phyloP scores from a whole-genome alignment of 106 monocot genomes.

The Acorus gramineus region DNA sequence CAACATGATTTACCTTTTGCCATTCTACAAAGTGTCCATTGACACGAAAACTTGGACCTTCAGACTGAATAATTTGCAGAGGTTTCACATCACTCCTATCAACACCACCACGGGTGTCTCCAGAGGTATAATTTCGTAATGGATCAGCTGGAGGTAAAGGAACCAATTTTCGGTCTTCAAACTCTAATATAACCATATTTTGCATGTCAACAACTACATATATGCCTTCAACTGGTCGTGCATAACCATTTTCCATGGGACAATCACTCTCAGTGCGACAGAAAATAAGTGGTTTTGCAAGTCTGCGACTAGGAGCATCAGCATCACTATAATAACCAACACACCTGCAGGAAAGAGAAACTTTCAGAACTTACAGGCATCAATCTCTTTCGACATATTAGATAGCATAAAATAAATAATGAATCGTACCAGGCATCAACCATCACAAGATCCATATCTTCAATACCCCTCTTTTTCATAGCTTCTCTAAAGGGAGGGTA shows the following conservation, averaged over 20 bases:
- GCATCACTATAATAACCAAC: constrained; percentile 82
- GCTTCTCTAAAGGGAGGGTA: constrained; percentile 87
- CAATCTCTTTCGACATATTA: background rate
- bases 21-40: constrained; percentile 87
- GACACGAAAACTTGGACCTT: constrained; percentile 95
- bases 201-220: constrained; percentile 90
- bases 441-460: constrained; percentile 99
- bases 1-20: constrained; percentile 64
- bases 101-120: constrained; percentile 93
- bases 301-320: constrained; percentile 87
- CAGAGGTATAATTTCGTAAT: constrained; percentile 87
- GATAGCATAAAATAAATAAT: background rate
- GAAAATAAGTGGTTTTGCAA: constrained; percentile 86
- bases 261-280: constrained; percentile 95
- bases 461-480: constrained; percentile 94
- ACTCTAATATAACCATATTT: constrained; percentile 77
- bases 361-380: background rate
- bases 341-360: constrained; percentile 52
- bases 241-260: constrained; percentile 98
- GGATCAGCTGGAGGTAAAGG: constrained; percentile 94
- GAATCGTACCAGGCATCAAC: constrained; percentile 86
- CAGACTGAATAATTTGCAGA: constrained; percentile 83
- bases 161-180: constrained; percentile 82
- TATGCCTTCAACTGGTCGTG: constrained; percentile 94
- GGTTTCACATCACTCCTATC: constrained; percentile 94